A percentile compares a stretch with the other conserved stretches of the same genome.
Conservation (phyloP, 192 early-diverging fungal species). For the Chytriomyces sp. region DNA sequence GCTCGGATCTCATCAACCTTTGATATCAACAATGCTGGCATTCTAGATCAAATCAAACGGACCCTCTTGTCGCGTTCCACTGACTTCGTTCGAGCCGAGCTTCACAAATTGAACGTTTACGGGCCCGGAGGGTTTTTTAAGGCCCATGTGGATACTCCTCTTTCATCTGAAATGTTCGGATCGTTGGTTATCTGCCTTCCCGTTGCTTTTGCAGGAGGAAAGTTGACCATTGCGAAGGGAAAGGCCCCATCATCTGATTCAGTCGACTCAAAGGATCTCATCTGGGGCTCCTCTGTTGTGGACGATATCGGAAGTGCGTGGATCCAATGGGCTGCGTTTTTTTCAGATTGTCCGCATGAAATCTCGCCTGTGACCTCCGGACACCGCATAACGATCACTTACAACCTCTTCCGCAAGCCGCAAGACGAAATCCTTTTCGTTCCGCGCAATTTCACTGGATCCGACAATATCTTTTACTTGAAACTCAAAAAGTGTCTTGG, state of each 20-base stretch:
- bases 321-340: conserved; percentile 24
- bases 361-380: conserved; percentile 15
- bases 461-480: background rate
- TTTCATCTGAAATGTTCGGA: conserved; percentile 25
- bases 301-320: background rate
- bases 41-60: background rate
- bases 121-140: conserved; percentile 24
- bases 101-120: conserved; percentile 29
- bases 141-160: conserved; percentile 29
- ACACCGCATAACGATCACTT: conserved; percentile 15
- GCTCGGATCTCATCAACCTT: background rate
- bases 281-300: background rate
- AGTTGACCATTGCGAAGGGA: background rate
- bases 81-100: background rate
- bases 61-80: background rate
- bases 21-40: background rate
- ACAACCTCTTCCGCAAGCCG: background rate
- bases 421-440: background rate
- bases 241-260: no score
- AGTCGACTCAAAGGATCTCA: background rate
- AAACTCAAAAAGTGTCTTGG: background rate
- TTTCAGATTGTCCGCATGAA: conserved; percentile 22
- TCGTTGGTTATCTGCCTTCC: conserved; percentile 32
- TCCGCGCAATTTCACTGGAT: background rate
- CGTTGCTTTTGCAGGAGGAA: background rate